Conservation (phyloP, 352 stramenopile genomes). For the Phytophthora boehmeriae region DNA sequence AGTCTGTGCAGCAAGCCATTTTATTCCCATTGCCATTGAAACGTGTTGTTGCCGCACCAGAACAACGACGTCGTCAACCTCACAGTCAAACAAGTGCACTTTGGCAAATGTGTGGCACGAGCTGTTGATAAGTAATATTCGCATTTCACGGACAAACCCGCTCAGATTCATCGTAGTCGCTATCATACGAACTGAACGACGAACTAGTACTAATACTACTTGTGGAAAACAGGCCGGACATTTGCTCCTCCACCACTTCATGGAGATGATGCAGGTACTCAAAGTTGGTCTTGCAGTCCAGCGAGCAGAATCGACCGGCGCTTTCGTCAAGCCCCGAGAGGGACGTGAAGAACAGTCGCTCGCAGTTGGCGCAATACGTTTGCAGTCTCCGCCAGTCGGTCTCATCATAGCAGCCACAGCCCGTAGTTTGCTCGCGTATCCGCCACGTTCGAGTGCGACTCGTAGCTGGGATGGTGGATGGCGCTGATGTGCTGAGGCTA, state of each 20-base stretch:
- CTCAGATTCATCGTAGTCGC: neutral
- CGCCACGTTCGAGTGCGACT: neutral
- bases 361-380: conserved; percentile 23
- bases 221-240: conserved; percentile 6
- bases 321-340: conserved; percentile 11
- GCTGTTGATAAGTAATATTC: too few species aligned
- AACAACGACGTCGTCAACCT: too few species aligned
- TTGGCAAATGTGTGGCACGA: too few species aligned
- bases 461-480: neutral
- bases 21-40: conserved; percentile 1
- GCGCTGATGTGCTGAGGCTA: neutral
- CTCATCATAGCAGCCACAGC: neutral
- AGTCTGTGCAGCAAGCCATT: conserved; percentile 1
- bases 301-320: conserved; percentile 38
- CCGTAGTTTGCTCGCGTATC: neutral
- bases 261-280: conserved; percentile 29
- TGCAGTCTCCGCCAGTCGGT: conserved; percentile 22
- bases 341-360: conserved; percentile 26
- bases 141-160: neutral
- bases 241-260: conserved; percentile 22
- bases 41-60: too few species aligned
- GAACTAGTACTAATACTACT: neutral
- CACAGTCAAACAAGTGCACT: too few species aligned
- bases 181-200: conserved; percentile 4
- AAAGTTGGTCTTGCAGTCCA: conserved; percentile 52